A percentile compares a stretch with the other conserved stretches of the same genome.
Conservation (phyloP, 306 rosid species). For the Dryas octopetala region DNA sequence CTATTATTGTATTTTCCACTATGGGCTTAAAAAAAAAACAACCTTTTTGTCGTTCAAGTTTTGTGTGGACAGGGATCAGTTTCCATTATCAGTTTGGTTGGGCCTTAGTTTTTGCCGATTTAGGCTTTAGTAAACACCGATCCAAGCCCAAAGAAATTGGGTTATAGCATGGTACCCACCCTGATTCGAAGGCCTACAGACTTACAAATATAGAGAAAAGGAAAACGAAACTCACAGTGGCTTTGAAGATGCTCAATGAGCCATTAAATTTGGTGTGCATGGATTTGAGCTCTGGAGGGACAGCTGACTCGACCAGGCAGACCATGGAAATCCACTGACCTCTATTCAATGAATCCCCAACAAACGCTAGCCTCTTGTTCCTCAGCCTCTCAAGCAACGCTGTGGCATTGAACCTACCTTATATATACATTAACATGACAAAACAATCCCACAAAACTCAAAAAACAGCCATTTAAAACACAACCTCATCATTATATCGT, state of each 20-base stretch:
- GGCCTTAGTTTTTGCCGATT: background rate
- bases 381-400: slow-evolving; percentile 66
- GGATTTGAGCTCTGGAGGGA: slow-evolving; percentile 49
- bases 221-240: slow-evolving; percentile 45
- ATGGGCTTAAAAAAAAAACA: too few relatives aligned
- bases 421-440: slow-evolving; percentile 48
- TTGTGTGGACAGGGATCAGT: too few relatives aligned
- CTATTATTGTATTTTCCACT: too few relatives aligned
- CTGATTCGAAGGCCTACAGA: too few relatives aligned
- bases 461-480: slow-evolving; percentile 27
- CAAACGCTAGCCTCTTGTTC: slow-evolving; percentile 82
- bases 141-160: background rate
- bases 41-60: too few relatives aligned
- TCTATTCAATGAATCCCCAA: slow-evolving; percentile 86
- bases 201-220: too few relatives aligned
- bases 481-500: background rate
- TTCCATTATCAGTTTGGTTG: background rate
- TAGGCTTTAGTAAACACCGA: background rate
- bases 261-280: slow-evolving; percentile 56
- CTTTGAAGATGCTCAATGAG: slow-evolving; percentile 64
- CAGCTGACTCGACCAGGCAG: slow-evolving; percentile 58
- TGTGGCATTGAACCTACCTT: slow-evolving; percentile 81
- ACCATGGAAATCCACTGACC: slow-evolving; percentile 97
- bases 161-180: too few relatives aligned
- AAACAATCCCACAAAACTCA: slow-evolving; percentile 61